Base-by-base conservation (phyloP, 192 early-diverging fungal genomes). In the Dispira simplex region DNA sequence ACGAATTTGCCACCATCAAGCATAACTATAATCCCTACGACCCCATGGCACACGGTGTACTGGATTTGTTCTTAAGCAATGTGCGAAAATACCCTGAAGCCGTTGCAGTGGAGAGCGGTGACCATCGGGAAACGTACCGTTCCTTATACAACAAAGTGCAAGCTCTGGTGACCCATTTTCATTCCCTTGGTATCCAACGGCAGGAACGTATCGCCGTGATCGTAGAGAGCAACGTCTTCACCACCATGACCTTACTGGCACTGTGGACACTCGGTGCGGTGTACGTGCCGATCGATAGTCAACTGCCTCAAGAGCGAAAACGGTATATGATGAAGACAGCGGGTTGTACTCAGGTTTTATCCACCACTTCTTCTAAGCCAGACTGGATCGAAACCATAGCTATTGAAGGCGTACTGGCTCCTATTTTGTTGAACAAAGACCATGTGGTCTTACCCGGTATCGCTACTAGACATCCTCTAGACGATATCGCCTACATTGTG, bases 261-360 rank as follows among this genome's bases (percentile, higher is more conserved):
- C 12, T 62, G 39, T 62, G 59, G 59, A n/a, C n/a, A 11, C 16
- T 46, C 16, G 32, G 44, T 6, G 59, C 59, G 13, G 59, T 62
- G n/a, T 62, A 62, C 16, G 59, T 62, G 13, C 59, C 59, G 1
- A 45, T 62, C 44, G 43, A 62, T 45, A 25, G n/a, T 11, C 18
- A 44, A 18, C 43, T 62, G 5, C 59, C 59, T 20, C 0, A 14
- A 8, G 44, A 44, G 16, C 59, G 59, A 5, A 32, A 62, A n/a
- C 32, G 45, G 59, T 62, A 62, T n/a, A 62, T 62, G 9, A 20
- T 45, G 1, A 16, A 62, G 8, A 45, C 44, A 13, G 59, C 43
- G 6, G 43, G n/a, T 6, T 62, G 59, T 45, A 62, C 28, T 21
- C 59, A 8, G n/a, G 59, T 62, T n/a, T 5, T 62, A 3, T 46